Evolutionary conservation across 352 stramenopile species (phyloP).

Genomic region (Phytophthora quininea): DNA sequence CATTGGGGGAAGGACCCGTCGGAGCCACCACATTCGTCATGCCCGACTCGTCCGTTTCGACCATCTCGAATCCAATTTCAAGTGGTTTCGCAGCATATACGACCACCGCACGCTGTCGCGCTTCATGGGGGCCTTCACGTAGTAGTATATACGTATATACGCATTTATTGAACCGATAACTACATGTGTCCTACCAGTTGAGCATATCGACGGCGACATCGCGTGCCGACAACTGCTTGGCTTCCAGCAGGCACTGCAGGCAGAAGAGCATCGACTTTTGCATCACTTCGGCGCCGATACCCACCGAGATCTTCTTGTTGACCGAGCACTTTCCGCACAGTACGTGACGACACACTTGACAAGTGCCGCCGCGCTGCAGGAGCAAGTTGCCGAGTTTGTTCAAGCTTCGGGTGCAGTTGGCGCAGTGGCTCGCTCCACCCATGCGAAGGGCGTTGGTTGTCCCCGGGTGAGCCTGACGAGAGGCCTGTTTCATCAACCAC

Average conservation of each 20-base stretch:
- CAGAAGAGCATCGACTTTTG: conserved; percentile 42
- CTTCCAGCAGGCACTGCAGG: conserved; percentile 40
- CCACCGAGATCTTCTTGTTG: conserved; percentile 40
- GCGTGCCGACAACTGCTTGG: conserved; percentile 36
- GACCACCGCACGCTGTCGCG: no score
- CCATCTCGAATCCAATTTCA: neutral
- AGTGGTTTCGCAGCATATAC: no score
- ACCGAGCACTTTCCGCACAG: conserved; percentile 41
- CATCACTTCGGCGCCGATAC: conserved; percentile 27
- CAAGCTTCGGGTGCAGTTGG: conserved; percentile 36
- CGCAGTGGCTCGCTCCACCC: conserved; percentile 26
- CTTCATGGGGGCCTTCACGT: no score
- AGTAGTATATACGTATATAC: neutral
- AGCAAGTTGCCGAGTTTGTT: conserved; percentile 38
- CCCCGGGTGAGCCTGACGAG: conserved; percentile 3
- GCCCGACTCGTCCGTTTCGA: neutral
- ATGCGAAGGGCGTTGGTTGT: conserved; percentile 8
- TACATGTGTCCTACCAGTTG: conserved; percentile 15
- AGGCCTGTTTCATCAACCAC: conserved; percentile 33
- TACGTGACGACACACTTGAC: conserved; percentile 36
- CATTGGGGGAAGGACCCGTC: neutral
- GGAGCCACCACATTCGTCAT: neutral
- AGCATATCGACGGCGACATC: conserved; percentile 30
- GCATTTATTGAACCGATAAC: neutral
- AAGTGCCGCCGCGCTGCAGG: conserved; percentile 25